Evolutionary conservation across 306 rosid genomes (phyloP).

Genomic region (Dalbergia cochinchinensis): DNA sequence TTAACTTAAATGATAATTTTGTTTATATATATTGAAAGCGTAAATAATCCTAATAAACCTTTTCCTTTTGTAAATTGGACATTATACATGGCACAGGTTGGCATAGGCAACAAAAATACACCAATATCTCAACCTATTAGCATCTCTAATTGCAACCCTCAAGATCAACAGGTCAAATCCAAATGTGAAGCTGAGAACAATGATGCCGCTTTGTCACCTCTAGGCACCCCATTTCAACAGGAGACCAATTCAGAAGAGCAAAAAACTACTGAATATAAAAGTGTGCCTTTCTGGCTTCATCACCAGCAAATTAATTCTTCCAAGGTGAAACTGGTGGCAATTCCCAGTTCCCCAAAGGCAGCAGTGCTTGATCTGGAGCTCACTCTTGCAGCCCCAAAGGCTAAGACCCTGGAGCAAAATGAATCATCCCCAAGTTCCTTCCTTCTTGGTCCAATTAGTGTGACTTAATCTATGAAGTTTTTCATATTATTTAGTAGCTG

Average conservation of each 20-base stretch:
- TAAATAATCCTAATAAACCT: neutral
- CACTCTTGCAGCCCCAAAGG: slow-evolving; percentile 61
- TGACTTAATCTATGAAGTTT: slow-evolving; percentile 44
- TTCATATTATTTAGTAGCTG: neutral
- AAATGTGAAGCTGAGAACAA: slow-evolving; percentile 24
- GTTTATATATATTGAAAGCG: too few species aligned
- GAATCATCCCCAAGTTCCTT: slow-evolving; percentile 50
- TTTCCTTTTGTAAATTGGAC: neutral
- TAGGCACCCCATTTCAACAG: slow-evolving; percentile 8
- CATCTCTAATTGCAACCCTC: slow-evolving; percentile 17
- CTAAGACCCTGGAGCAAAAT: slow-evolving; percentile 49
- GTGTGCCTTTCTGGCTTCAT: slow-evolving; percentile 49
- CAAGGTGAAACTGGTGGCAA: neutral
- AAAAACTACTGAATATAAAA: neutral
- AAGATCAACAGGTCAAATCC: neutral
- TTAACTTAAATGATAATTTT: neutral
- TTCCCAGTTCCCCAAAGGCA: slow-evolving; percentile 30
- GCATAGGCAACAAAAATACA: slow-evolving; percentile 38
- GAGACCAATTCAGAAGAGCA: slow-evolving; percentile 33
- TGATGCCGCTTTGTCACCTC: slow-evolving; percentile 35
- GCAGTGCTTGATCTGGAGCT: slow-evolving; percentile 64
- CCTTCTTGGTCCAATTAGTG: slow-evolving; percentile 61
- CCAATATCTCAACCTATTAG: neutral
- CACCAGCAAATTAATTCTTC: slow-evolving; percentile 53
- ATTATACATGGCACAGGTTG: slow-evolving; percentile 50